Evolutionary conservation across 305 asterid genomes (phyloP), one percentile per base, ranked within the genome.

Genomic region (Fraxinus baroniana): DNA sequence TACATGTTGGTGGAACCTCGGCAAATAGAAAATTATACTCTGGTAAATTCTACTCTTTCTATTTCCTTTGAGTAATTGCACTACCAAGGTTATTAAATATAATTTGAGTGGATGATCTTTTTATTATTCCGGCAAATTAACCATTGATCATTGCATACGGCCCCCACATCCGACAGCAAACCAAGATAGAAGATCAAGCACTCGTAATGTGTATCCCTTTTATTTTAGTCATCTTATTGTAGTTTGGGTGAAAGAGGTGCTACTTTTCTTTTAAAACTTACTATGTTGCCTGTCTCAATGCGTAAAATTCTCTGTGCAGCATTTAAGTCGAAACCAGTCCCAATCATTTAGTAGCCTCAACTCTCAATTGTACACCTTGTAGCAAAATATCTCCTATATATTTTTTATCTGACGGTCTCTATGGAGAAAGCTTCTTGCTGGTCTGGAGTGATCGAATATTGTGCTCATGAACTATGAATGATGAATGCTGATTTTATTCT

Each of bases 1-100:
- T 93, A 91, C 82, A 89, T 93, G 85, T 89, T 93, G 81, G 95
- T 93, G 60, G 97, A 90, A 81, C 95, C 97, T 76, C 87, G 93
- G 49, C 86, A 88, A 83, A 83, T 90, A 89, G 86, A 66, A 81
- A 26, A 22, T 71, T 46, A 22, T 78, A 30, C 77, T 44, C 24
- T 10, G 85, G 85, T 83, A 84, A 77, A 77, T 76, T 76, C 22
- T 66, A 44, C 57, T 22, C 26, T 35, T 24, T 36, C 32, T 79
- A 4, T 72, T 26, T 1, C 75, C 41, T 0, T 2, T 5, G 39
- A 18, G 22, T 30, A 72, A 24, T 52, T 78, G 33, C 74, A 33
- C 15, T 81, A 26, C 7, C 22, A 2, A 39, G 32, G 39, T 73
- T 18, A 15, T 70, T 39, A 15, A 33, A 32, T 18, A 18, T 77